Conservation (phyloP, 495 filamentous ascomycete species). For the Penicillium daleae region DNA sequence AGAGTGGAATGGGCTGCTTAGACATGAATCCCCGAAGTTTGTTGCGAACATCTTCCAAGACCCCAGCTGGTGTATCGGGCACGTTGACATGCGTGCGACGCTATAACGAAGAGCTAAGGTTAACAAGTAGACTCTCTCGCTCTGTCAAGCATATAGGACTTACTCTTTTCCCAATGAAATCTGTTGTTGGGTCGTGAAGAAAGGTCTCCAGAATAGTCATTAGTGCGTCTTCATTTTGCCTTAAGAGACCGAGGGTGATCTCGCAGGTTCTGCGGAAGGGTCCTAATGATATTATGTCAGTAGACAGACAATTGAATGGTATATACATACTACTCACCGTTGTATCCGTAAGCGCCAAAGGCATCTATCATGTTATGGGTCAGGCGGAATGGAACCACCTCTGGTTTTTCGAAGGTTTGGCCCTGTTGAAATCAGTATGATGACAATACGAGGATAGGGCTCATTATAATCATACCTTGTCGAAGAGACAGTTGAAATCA, state of each 20-base stretch:
- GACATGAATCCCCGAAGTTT: slow-evolving; percentile 85
- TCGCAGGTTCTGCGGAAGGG: slow-evolving; percentile 92
- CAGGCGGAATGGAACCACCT: slow-evolving; percentile 94
- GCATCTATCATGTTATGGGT: slow-evolving; percentile 98
- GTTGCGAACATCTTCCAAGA: slow-evolving; percentile 83
- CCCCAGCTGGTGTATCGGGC: slow-evolving; percentile 83
- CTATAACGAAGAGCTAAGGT: slow-evolving; percentile 39
- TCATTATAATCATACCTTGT: slow-evolving; percentile 60
- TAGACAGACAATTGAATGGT: slow-evolving; percentile 9
- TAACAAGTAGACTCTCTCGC: slow-evolving; percentile 4
- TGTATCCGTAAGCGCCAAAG: slow-evolving; percentile 90
- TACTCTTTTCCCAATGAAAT: slow-evolving; percentile 80
- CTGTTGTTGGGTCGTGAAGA: slow-evolving; percentile 92
- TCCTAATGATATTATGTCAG: slow-evolving; percentile 44
- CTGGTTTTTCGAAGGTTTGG: slow-evolving; percentile 91
- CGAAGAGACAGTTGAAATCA: slow-evolving; percentile 99
- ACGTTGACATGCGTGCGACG: slow-evolving; percentile 63
- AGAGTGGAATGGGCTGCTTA: slow-evolving; percentile 85
- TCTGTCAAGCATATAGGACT: slow-evolving; percentile 6
- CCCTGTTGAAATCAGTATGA: slow-evolving; percentile 51
- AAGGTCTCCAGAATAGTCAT: slow-evolving; percentile 98
- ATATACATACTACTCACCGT: slow-evolving; percentile 45
- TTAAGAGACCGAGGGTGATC: slow-evolving; percentile 78
- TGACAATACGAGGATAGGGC: too few species aligned
- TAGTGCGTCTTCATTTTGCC: slow-evolving; percentile 90